Percentiles rank a stretch among this genome's conserved stretches.
Evolutionary conservation across 2,329 filamentous ascomycete genomes (phyloP).

Genomic region (Zymoseptoria brevis): DNA sequence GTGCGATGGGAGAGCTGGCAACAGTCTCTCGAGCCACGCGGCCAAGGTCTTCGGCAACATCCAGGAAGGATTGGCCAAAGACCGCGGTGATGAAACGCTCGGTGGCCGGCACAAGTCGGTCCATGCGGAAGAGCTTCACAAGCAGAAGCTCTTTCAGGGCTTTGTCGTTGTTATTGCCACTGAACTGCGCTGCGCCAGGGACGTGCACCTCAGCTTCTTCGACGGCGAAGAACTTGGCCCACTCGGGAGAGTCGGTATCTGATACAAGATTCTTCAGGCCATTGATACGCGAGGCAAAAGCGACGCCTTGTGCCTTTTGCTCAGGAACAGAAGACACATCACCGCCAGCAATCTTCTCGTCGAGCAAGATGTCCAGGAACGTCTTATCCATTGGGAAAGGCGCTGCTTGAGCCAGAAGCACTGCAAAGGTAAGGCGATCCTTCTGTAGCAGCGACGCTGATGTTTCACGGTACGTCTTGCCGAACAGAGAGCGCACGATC

Average conservation of each 20-base stretch:
- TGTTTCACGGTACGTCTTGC: slow-evolving; percentile 88
- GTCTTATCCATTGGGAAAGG: slow-evolving; percentile 91
- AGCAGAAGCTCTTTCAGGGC: slow-evolving; percentile 77
- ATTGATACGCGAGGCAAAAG: slow-evolving; percentile 58
- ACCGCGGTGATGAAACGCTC: slow-evolving; percentile 84
- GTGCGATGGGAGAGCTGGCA: slow-evolving; percentile 74
- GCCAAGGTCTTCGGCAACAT: slow-evolving; percentile 76
- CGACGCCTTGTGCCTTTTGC: slow-evolving; percentile 60
- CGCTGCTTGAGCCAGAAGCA: slow-evolving; percentile 91
- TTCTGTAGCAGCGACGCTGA: slow-evolving; percentile 86
- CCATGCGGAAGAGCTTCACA: slow-evolving; percentile 89
- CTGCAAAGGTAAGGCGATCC: slow-evolving; percentile 86
- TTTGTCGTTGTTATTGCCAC: slow-evolving; percentile 57
- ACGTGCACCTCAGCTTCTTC: slow-evolving; percentile 81
- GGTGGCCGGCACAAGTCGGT: slow-evolving; percentile 86
- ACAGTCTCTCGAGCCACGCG: slow-evolving; percentile 78
- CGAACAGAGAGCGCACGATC: slow-evolving; percentile 85
- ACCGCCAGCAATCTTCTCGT: slow-evolving; percentile 63
- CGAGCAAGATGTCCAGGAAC: slow-evolving; percentile 78
- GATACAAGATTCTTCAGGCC: slow-evolving; percentile 67
- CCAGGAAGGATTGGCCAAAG: slow-evolving; percentile 75
- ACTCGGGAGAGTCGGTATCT: slow-evolving; percentile 53
- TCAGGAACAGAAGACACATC: slow-evolving; percentile 67
- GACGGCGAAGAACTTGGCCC: slow-evolving; percentile 75
- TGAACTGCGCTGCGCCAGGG: slow-evolving; percentile 61